Evolutionary conservation across 2,329 filamentous ascomycete species (phyloP), one percentile per base, ranked within the genome.

Genomic region (Pseudogymnoascus sp.): DNA sequence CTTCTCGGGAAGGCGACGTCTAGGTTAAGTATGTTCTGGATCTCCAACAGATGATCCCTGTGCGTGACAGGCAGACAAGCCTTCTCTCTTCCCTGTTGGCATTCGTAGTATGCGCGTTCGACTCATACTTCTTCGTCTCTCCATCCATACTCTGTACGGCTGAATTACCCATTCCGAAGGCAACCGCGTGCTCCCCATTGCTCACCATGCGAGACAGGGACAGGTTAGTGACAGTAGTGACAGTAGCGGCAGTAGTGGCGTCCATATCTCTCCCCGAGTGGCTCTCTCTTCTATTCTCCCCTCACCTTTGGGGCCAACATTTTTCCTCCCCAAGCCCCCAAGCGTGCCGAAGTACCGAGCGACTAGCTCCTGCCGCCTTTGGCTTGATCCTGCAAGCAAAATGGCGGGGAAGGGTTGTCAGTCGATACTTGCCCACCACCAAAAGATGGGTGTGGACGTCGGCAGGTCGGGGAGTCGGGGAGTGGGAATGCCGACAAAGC

Each of bases 401-500:
- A 55, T 55, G n/a, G 49, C 49, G 49, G 28, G 28, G 28, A n/a
- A 8, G 18, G 18, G 5, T 55, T 55, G 25, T 16, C 25, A 31
- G n/a, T 55, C n/a, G 16, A 55, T 6, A 55, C 49, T 35, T 55
- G 21, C 28, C 49, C 11, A 33, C 28, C 9, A 0, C 11, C 12
- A 33, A 55, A 33, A 31, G n/a, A 21, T 12, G 16, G 16, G 28
- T 33, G 49, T 55, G 49, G 28, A 55, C 11, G 49, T 55, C 49
- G 28, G 28, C 2, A 52, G 11, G 45, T 52, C 45, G 49, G 49
- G 16, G 28, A 18, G 49, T 55, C 49, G 49, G 49, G n/a, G 28
- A 55, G 25, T 33, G 49, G 49, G 16, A 55, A 55, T 16, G 49
- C 49, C 49, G 49, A 55, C 49, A 55, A 55, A 55, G 49, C 49